phyloP scores from a whole-genome alignment of 148 eudicot genomes.

The Gaultheria prostrata region DNA sequence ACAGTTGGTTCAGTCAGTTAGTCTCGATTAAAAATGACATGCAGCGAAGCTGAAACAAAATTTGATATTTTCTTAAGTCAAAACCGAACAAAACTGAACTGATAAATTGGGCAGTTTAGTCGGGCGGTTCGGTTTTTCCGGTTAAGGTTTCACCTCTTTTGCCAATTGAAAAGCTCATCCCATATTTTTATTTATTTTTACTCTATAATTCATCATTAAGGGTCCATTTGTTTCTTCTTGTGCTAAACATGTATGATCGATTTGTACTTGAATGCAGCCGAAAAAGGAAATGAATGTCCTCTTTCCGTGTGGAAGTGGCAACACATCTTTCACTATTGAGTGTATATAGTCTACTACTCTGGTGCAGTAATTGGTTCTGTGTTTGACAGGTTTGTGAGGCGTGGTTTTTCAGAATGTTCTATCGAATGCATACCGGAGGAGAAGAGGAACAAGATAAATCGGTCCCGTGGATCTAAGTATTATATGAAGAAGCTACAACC shows the following conservation, averaged over 20 bases:
- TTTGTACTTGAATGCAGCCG: background rate
- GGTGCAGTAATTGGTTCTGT: too few species aligned
- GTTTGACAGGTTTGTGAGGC: conserved; percentile 79
- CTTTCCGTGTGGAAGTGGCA: background rate
- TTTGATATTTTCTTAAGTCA: background rate
- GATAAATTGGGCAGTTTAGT: background rate
- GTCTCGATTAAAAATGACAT: background rate
- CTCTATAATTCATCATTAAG: background rate
- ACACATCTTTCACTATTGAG: background rate
- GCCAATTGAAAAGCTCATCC: background rate
- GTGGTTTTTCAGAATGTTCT: conserved; percentile 87
- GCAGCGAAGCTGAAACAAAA: background rate
- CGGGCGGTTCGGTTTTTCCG: background rate
- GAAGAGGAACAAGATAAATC: conserved; percentile 68
- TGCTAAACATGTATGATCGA: background rate
- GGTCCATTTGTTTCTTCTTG: background rate
- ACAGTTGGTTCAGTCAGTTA: background rate
- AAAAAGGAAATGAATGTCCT: background rate
- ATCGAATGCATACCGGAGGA: conserved; percentile 68
- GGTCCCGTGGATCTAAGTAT: conserved; percentile 83
- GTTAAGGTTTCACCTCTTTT: background rate
- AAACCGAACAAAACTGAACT: background rate
- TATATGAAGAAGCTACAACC: conserved; percentile 80
- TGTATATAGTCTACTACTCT: background rate
- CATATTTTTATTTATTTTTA: background rate